Base-by-base conservation (phyloP, 116 monocot genomes). In the Papilionanthe hybrid region DNA sequence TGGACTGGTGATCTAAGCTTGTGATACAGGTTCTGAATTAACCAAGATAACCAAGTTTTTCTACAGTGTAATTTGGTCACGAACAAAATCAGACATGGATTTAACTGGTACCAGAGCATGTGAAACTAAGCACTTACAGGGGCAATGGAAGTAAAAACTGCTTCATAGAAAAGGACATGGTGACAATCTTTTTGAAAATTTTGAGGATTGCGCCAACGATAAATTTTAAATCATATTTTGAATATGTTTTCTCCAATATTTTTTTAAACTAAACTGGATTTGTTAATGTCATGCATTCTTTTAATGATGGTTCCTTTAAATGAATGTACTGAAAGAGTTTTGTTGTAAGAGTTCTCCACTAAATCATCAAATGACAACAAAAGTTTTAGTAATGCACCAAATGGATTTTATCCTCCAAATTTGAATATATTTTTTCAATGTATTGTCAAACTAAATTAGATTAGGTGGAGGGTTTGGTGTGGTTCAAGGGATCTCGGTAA, bases 21-120 rank as follows among this genome's bases (percentile, higher is more conserved):
- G 42, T 86, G 82, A 30, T 86, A 86, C 83, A 86, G 86, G 86
- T 83, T 80, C 43, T 78, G 75, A 75, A 48, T 12, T 75, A 75
- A 75, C 5, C 27, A 75, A 75, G 75, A 25, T 48, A 75, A 48
- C 42, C 32, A 49, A 75, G 37, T 42, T 27, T 75, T 75, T 75
- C 15, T 23, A 79, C 76, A 80, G 77, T 71, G 79, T 77, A 32
- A 65, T 81, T 53, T 53, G 15, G 78, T 58, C 79, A 76, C 56
- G 37, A n/a, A 82, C 75, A 78, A 79, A 27, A 58, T 29, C 75
- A 4, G 25, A 45, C 79, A 77, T 53, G 65, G 47, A 42, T 20
- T 75, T 27, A 75, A 49, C 17, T 43, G 48, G 48, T 49, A 75
- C 27, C 49, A 49, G 75, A 10, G 10, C 44, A 43, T 73, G 60